These are phyloP conservation scores for Hanseniaspora occidentalis DNA, from an alignment of 805 yeast genomes.

Conservation along the genomic window DNA sequence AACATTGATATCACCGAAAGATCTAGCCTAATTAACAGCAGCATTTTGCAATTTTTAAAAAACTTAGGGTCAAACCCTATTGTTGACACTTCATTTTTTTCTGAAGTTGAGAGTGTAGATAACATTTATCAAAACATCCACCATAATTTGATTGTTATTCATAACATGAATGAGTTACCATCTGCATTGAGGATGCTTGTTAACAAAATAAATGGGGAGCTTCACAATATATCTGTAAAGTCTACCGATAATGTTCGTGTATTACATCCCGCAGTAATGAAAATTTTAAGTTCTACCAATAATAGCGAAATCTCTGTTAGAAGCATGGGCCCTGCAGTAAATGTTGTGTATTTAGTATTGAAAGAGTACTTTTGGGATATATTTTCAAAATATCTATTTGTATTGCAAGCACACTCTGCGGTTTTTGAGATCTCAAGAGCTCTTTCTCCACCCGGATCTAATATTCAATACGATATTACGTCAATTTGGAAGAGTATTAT, in stretches of 20 bases:
- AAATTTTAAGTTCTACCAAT: conserved; percentile 13
- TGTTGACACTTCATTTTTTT: conserved; percentile 16
- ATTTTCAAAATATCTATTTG: conserved; percentile 48
- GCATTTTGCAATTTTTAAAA: conserved; percentile 25
- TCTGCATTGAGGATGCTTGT: conserved; percentile 42
- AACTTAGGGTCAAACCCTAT: conserved; percentile 16
- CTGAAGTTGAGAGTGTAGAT: conserved; percentile 24
- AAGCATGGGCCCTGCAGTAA: conserved; percentile 27
- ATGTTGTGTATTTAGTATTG: conserved; percentile 40
- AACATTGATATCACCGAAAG: conserved; percentile 44
- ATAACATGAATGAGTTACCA: conserved; percentile 48
- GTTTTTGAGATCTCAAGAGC: conserved; percentile 41
- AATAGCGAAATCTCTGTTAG: conserved; percentile 15
- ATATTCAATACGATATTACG: conserved; percentile 25
- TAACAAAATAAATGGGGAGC: conserved; percentile 46
- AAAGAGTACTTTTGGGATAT: conserved; percentile 61
- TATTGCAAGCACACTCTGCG: conserved; percentile 59
- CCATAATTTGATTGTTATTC: conserved; percentile 43
- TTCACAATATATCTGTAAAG: conserved; percentile 48
- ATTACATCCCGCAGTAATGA: conserved; percentile 35
- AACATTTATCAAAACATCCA: conserved; percentile 3
- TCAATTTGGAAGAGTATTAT: conserved; percentile 35
- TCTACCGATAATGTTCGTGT: conserved; percentile 53
- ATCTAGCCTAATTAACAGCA: conserved; percentile 27
- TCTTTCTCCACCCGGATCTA: conserved; percentile 16